A percentile compares a stretch with the other conserved stretches of the same genome.
Evolutionary conservation across 371 early-diverging fungal genomes (phyloP).

Genomic region (Mortierella sp.): DNA sequence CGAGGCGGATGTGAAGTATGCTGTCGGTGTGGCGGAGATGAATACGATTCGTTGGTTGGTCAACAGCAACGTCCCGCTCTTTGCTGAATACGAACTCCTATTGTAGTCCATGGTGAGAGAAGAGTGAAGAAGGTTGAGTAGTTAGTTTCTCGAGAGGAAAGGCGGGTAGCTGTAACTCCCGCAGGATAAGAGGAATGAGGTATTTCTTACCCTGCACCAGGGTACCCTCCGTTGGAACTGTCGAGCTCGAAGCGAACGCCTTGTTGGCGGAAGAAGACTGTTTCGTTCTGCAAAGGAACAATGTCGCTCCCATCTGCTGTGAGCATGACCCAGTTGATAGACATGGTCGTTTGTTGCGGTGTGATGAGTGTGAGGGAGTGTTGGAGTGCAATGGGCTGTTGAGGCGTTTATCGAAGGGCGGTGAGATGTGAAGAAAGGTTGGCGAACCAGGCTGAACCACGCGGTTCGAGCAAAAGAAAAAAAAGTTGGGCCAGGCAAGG

Average conservation of each 20-base stretch:
- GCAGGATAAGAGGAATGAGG: not conserved
- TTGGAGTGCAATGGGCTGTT: not conserved
- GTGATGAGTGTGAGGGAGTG: not conserved
- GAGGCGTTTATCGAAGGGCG: not conserved
- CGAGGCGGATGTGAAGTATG: slow-evolving; percentile 42
- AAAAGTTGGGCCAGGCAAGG: not conserved
- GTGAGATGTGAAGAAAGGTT: not conserved
- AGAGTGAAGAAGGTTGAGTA: not conserved
- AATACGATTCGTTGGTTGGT: slow-evolving; percentile 53
- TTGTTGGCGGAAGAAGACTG: slow-evolving; percentile 34
- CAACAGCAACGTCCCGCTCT: slow-evolving; percentile 38
- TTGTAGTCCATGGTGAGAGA: not conserved
- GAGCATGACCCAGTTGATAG: slow-evolving; percentile 56
- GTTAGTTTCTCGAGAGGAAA: not conserved
- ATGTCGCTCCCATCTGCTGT: slow-evolving; percentile 48
- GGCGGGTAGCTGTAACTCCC: not conserved
- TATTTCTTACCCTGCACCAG: slow-evolving; percentile 45
- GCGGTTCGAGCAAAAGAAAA: not conserved
- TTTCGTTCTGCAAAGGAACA: slow-evolving; percentile 47
- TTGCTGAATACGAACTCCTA: slow-evolving; percentile 37
- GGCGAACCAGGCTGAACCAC: not conserved
- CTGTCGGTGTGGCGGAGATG: slow-evolving; percentile 26
- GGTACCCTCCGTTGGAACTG: slow-evolving; percentile 55
- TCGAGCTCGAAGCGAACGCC: slow-evolving; percentile 48
- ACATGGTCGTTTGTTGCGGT: slow-evolving; percentile 22